Base-by-base conservation (phyloP, 2,329 filamentous ascomycete species). In the Botrytis pseudocinerea region DNA sequence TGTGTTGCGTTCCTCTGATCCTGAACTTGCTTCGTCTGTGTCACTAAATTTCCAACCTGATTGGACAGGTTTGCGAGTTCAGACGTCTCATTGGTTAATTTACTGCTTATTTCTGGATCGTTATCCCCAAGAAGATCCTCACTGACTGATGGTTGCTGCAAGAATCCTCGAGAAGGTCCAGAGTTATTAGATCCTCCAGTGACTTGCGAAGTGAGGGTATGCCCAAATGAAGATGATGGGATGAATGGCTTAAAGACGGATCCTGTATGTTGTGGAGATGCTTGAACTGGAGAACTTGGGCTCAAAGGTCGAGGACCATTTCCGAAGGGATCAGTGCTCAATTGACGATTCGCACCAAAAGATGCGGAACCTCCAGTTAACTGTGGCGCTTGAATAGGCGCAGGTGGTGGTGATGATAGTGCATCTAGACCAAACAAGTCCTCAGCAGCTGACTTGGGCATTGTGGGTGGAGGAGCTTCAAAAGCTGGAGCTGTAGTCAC, bases 61-160 rank as follows among this genome's bases (percentile, higher is more conserved):
- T 97, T 98, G 0, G 95, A 98, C 78, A 99, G 87, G 80, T 99
- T 98, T 69, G 95, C 96, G 73, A 99, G 87, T 82, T 99, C 96
- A 0, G 93, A 92, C 3, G 95, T 96, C 80, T 99, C 96, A 76
- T 91, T 92, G 0, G 92, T 96, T 40, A 98, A 85, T 81, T 93
- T 97, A 82, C 92, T 96, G 83, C 91, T 95, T 72, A 95, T 90
- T 79, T 97, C 94, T 1, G 92, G 92, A 76, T 98, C 95, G 76
- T 91, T 92, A 78, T 98, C 95, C 25, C 93, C 93, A n/a, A 99
- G 87, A 12, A 98, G 87, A 82, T 98, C 96, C 78, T 98, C 94
- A 69, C 91, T 86, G 16, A 86, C 85, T 69, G 88, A 85, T 48
- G 82, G 80, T 68, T 83, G 82, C 61, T 79, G 82, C 76, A 79